Evolutionary conservation across 148 eudicot species (phyloP).

Genomic region (Polygonum aviculare): DNA sequence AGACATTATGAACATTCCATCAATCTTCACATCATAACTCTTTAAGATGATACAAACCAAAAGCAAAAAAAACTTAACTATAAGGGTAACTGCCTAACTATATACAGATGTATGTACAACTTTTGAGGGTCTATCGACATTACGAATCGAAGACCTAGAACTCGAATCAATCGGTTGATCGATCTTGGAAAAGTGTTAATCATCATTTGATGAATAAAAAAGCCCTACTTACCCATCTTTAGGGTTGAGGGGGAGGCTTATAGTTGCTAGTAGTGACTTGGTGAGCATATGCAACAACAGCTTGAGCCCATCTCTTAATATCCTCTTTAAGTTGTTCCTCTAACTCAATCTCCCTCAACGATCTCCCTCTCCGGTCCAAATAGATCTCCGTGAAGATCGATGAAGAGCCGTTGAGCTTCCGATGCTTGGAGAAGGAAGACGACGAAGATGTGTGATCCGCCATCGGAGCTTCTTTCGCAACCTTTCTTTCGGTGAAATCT

Average conservation of each 20-base stretch:
- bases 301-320: slow-evolving; percentile 64
- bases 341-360: slow-evolving; percentile 38
- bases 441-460: neutral
- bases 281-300: slow-evolving; percentile 52
- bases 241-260: neutral
- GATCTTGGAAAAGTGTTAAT: neutral
- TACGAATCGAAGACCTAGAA: neutral
- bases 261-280: neutral
- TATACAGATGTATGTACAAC: neutral
- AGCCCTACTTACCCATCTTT: neutral
- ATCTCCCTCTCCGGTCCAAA: slow-evolving; percentile 30
- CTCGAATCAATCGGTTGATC: neutral
- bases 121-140: neutral
- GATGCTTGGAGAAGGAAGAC: slow-evolving; percentile 16
- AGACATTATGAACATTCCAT: neutral
- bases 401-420: slow-evolving; percentile 21
- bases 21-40: neutral
- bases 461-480: neutral
- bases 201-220: neutral
- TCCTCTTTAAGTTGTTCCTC: slow-evolving; percentile 37
- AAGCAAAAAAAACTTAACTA: no score
- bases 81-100: no score
- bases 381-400: slow-evolving; percentile 37
- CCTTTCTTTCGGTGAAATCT: slow-evolving; percentile 1
- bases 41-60: neutral